Evolutionary conservation across 202 grass and related monocot species (phyloP).

Genomic region (Panicum virgatum): DNA sequence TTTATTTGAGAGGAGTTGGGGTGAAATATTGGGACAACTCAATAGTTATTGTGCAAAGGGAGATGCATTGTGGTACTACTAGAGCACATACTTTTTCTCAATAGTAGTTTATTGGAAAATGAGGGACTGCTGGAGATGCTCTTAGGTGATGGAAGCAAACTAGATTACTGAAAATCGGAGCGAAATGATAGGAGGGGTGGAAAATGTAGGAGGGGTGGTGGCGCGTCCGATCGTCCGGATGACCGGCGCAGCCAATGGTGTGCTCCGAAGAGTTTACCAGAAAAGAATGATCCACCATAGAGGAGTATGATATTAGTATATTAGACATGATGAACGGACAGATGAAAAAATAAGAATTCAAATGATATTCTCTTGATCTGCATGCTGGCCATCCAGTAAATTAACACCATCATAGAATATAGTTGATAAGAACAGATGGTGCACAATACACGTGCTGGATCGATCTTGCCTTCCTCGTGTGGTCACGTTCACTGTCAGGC

Average conservation of each 20-base stretch:
- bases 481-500: neutral
- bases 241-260: neutral
- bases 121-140: too few species aligned
- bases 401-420: neutral
- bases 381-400: neutral
- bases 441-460: neutral
- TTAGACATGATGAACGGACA: neutral
- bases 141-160: too few species aligned
- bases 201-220: too few species aligned
- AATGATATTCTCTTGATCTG: neutral
- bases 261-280: neutral
- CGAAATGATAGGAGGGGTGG: too few species aligned
- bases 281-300: neutral
- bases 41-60: too few species aligned
- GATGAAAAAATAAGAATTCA: neutral
- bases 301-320: neutral
- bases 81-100: too few species aligned
- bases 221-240: too few species aligned
- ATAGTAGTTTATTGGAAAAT: too few species aligned
- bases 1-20: too few species aligned
- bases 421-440: neutral
- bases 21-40: too few species aligned
- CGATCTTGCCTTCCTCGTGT: neutral
- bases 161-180: too few species aligned
- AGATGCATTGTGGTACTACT: too few species aligned